A percentile compares a stretch with the other conserved stretches of the same genome.
Conservation (phyloP, 2,329 filamentous ascomycete genomes). For the Epicoccum sorghinum region DNA sequence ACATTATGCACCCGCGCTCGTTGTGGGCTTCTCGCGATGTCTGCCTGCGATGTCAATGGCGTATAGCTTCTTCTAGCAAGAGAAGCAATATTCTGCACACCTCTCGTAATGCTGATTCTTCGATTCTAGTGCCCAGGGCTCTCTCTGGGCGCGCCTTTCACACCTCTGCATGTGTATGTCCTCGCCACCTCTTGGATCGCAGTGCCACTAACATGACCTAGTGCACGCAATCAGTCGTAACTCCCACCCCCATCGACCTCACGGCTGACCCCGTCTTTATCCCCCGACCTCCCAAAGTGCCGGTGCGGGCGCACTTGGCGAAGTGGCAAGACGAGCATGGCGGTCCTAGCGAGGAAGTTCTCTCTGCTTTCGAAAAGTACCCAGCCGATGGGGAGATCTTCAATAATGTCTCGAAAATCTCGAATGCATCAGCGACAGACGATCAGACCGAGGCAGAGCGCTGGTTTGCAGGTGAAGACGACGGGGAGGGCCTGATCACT, state of each 20-base stretch:
- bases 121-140: constrained; percentile 10
- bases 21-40: constrained; percentile 21
- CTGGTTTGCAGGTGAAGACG: constrained; percentile 30
- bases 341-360: constrained; percentile 33
- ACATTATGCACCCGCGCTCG: constrained; percentile 26
- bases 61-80: constrained; percentile 15
- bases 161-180: constrained; percentile 25
- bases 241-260: constrained; percentile 9
- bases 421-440: constrained; percentile 31
- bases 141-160: constrained; percentile 31
- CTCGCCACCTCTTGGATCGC: neutral
- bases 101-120: neutral
- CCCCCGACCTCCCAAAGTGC: constrained; percentile 18
- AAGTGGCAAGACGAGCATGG: constrained; percentile 54
- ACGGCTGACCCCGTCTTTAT: constrained; percentile 20
- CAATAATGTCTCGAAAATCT: constrained; percentile 35
- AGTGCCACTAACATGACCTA: constrained; percentile 19
- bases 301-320: constrained; percentile 38
- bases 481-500: constrained; percentile 40
- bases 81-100: neutral
- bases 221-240: constrained; percentile 20
- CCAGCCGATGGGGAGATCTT: constrained; percentile 29
- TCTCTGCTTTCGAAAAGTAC: constrained; percentile 41
- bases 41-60: constrained; percentile 37
- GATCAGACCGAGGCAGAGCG: constrained; percentile 28